phyloP scores from a whole-genome alignment of 306 rosid species.

The Corylus heterophylla region DNA sequence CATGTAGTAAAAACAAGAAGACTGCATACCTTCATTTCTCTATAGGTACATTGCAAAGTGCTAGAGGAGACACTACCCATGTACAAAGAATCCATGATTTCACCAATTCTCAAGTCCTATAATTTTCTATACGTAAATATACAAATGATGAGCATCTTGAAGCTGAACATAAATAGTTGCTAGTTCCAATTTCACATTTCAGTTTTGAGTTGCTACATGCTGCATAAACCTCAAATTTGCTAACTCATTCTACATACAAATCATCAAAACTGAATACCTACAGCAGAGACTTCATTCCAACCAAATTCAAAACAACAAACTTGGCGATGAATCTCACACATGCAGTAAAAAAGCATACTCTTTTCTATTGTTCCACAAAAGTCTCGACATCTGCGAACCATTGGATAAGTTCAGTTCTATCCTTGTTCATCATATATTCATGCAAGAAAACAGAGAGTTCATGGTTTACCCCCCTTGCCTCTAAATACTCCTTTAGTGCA shows the following conservation, averaged over 20 bases:
- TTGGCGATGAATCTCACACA: neutral
- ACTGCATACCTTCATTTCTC: neutral
- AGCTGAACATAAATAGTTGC: neutral
- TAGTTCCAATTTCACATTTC: neutral
- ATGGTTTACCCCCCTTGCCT: conserved; percentile 58
- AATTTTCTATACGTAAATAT: neutral
- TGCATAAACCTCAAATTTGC: neutral
- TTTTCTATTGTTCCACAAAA: conserved; percentile 52
- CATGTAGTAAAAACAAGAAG: neutral
- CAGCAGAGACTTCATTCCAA: neutral
- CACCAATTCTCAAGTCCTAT: neutral
- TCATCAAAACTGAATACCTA: neutral
- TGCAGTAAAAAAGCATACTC: neutral
- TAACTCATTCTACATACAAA: neutral
- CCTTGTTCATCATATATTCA: conserved; percentile 78
- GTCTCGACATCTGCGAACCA: conserved; percentile 64
- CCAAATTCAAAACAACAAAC: neutral
- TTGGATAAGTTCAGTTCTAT: conserved; percentile 65
- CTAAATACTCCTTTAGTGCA: conserved; percentile 52
- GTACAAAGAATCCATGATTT: neutral
- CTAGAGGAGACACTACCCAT: neutral
- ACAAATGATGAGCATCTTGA: neutral
- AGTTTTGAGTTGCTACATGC: neutral
- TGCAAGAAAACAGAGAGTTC: conserved; percentile 72
- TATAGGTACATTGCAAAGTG: neutral